phyloP scores from a whole-genome alignment of 2,329 filamentous ascomycete species.

The Diplodia mutila region DNA sequence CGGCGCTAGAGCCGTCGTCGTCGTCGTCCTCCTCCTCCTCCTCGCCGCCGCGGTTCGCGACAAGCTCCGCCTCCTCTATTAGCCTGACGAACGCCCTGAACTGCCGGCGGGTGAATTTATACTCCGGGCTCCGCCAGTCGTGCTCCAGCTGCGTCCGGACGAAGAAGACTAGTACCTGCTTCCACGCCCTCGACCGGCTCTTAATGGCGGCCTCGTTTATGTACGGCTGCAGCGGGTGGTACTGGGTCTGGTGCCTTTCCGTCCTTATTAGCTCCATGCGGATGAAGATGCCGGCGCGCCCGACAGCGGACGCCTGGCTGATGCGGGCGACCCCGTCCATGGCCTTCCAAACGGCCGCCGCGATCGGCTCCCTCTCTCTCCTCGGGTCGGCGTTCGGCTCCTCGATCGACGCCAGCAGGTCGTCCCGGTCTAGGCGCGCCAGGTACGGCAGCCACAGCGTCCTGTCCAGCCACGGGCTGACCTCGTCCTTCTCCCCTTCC shows the following conservation, averaged over 20 bases:
- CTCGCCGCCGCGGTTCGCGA: background rate
- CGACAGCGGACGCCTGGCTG: constrained; percentile 28
- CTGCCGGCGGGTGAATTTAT: background rate
- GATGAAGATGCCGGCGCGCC: constrained; percentile 29
- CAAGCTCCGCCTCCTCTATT: background rate
- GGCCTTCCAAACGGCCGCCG: constrained; percentile 29
- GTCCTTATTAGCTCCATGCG: constrained; percentile 31
- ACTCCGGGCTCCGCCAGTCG: constrained; percentile 5
- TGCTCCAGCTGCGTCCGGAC: constrained; percentile 25
- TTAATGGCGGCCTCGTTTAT: constrained; percentile 28
- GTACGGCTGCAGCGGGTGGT: constrained; percentile 30
- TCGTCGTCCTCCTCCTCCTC: too few relatives aligned
- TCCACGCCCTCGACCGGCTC: constrained; percentile 19
- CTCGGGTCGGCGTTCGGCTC: constrained; percentile 24
- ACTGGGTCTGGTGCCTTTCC: constrained; percentile 31
- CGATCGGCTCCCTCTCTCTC: constrained; percentile 27
- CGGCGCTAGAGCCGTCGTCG: too few relatives aligned
- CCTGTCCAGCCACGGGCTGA: constrained; percentile 26
- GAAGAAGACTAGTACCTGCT: constrained; percentile 22
- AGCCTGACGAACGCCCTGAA: background rate
- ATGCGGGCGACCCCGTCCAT: constrained; percentile 30
- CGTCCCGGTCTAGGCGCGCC: constrained; percentile 27
- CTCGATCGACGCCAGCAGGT: constrained; percentile 29
- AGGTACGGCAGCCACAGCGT: constrained; percentile 30
- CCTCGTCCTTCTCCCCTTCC: constrained; percentile 18